These are phyloP conservation scores for Claviceps arundinis DNA, from an alignment of 2,329 filamentous ascomycete genomes.

Conservation along the genomic window DNA sequence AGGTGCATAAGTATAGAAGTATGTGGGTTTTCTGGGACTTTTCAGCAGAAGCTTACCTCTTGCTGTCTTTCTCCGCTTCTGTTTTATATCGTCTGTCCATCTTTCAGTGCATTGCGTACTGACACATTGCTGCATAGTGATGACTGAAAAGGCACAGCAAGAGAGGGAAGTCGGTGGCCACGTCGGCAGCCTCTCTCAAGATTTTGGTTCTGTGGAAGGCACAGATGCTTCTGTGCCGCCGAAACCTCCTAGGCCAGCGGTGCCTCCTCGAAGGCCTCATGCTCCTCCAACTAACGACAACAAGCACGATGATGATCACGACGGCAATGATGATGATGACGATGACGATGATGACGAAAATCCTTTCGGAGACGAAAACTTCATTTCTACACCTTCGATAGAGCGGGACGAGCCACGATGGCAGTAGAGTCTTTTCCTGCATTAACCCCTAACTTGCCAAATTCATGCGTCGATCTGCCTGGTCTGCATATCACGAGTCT, in stretches of 20 bases:
- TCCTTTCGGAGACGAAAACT: conserved; percentile 76
- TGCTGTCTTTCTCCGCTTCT: conserved; percentile 4
- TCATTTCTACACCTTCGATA: conserved; percentile 30
- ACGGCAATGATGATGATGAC: conserved; percentile 54
- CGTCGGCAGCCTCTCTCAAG: conserved; percentile 26
- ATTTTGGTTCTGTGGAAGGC: conserved; percentile 19
- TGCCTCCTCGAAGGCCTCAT: not conserved
- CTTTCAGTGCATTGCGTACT: not conserved
- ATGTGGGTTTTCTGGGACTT: not conserved
- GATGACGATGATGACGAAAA: conserved; percentile 66
- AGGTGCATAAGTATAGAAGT: conserved; percentile 52
- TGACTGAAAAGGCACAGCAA: conserved; percentile 37
- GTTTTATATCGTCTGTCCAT: not conserved
- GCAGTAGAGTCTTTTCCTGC: conserved; percentile 6
- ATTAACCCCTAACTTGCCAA: too few species aligned
- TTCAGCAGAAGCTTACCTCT: conserved; percentile 8
- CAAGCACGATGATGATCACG: conserved; percentile 33
- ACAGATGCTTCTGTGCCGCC: conserved; percentile 13
- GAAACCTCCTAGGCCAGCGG: conserved; percentile 25
- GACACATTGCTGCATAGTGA: conserved; percentile 25
- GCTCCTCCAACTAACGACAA: conserved; percentile 6
- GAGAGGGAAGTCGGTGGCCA: conserved; percentile 14
- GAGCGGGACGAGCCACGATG: conserved; percentile 20
- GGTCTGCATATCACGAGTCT: too few species aligned
- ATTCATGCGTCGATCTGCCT: not conserved